Base-by-base conservation (phyloP, 352 stramenopile species). In the Phytopythium vexans region DNA sequence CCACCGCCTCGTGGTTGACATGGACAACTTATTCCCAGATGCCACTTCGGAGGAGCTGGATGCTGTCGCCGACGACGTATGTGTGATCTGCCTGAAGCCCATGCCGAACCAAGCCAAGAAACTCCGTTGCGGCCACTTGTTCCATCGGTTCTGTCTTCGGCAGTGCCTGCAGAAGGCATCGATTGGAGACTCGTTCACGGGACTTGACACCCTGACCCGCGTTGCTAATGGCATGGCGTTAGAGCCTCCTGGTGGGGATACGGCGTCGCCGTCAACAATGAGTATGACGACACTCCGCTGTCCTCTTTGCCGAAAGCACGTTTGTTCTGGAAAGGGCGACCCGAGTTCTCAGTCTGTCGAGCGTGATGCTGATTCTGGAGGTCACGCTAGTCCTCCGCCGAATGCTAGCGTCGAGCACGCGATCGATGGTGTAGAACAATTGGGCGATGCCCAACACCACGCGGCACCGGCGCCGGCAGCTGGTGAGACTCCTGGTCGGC, bases 81-180 rank as follows among this genome's bases (percentile, higher is more conserved):
- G 82, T 52, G 82, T 86, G 33, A 92, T 92, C 39, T 92, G 82
- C 52, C 61, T 92, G 16, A 87, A 92, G 44, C 49, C 66, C 14
- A 92, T 92, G 82, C 58, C 69, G 6, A 68, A 60, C 0, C 70
- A 88, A 27, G 78, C 78, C 41, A 92, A 92, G 62, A 89, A 86
- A 39, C 65, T 92, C 39, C 64, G 69, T 3, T 92, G 82, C 37
- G 82, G 82, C 1, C 82, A 92, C 35, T 58, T 92, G 16, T 89
- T 89, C 47, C 82, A 92, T 46, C 64, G 76, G 34, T 68, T 86
- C 9, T 92, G 82, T 49, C 70, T 92, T 14, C 82, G 78, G 21
- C 82, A 92, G 62, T 92, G 82, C 42, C 66, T 92, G 3, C 82
- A 92, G 47, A 77, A 77, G 45, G 72, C 73, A 0, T 88, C 82